Conservation (phyloP, 331 rosid species). For the Malus hybrid region DNA sequence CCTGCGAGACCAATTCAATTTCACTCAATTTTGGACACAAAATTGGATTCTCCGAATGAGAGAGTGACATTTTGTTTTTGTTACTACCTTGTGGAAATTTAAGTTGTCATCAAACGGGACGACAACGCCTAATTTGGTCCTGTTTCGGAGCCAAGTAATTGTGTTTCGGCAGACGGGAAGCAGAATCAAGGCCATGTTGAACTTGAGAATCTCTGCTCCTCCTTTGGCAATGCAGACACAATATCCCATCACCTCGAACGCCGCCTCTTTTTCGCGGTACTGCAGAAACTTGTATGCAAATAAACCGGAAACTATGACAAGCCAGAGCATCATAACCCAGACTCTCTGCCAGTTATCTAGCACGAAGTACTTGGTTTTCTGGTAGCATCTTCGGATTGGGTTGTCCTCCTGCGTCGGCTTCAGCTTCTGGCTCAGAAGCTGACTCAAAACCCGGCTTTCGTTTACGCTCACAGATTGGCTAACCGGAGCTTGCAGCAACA, state of each 20-base stretch:
- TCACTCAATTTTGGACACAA: background rate
- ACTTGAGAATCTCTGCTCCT: conserved; percentile 88
- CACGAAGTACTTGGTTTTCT: conserved; percentile 40
- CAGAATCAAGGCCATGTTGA: conserved; percentile 83
- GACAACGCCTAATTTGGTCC: conserved; percentile 55
- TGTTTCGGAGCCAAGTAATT: conserved; percentile 87
- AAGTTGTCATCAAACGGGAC: conserved; percentile 92
- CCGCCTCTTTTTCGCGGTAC: conserved; percentile 39
- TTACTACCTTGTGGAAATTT: conserved; percentile 76
- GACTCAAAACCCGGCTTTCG: conserved; percentile 70
- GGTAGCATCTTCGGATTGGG: conserved; percentile 31
- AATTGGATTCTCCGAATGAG: background rate
- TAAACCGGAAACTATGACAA: conserved; percentile 38
- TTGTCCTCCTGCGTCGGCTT: conserved; percentile 54
- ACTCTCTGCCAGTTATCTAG: conserved; percentile 79
- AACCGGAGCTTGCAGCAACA: conserved; percentile 68
- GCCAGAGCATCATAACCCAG: conserved; percentile 71
- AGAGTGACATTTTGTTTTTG: background rate
- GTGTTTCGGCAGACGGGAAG: conserved; percentile 86
- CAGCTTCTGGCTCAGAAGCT: conserved; percentile 66
- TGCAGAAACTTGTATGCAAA: conserved; percentile 73
- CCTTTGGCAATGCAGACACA: conserved; percentile 91
- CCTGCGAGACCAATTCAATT: conserved; percentile 17
- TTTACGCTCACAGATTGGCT: conserved; percentile 52
- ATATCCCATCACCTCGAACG: conserved; percentile 63